phyloP scores from a whole-genome alignment of 2,329 filamentous ascomycete species.

The Gliomastix tumulicola region DNA sequence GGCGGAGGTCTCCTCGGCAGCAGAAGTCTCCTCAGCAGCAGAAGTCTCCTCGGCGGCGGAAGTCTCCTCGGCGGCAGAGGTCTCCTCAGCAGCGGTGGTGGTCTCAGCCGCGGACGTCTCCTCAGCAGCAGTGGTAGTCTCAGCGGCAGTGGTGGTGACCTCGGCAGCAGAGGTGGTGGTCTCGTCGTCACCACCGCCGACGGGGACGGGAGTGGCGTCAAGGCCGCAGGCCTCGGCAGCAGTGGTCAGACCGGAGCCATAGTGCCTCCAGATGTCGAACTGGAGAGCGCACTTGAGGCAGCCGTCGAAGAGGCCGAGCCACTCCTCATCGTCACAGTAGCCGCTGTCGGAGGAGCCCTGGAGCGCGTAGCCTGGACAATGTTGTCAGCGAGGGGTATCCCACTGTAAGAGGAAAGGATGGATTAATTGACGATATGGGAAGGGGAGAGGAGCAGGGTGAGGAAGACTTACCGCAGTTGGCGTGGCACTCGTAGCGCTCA shows the following conservation, averaged over 20 bases:
- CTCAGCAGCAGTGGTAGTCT: conserved; percentile 6
- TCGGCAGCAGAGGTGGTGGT: conserved; percentile 5
- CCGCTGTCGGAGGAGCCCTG: conserved; percentile 12
- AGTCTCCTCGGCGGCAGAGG: neutral
- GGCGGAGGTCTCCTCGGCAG: conserved; percentile 1
- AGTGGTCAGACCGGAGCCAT: conserved; percentile 25
- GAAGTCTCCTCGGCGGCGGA: neutral
- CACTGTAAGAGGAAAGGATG: too few species aligned
- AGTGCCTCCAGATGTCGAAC: conserved; percentile 35
- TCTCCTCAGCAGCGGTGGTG: conserved; percentile 3
- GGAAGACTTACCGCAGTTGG: conserved; percentile 36
- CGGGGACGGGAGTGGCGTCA: conserved; percentile 14
- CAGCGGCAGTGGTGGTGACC: conserved; percentile 7
- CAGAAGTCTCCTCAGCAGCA: conserved; percentile 3
- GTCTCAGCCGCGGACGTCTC: conserved; percentile 2
- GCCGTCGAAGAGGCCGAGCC: conserved; percentile 29
- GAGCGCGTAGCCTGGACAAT: conserved; percentile 23
- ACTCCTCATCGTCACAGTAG: conserved; percentile 25
- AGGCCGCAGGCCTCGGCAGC: conserved; percentile 28
- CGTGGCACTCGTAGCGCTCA: conserved; percentile 38
- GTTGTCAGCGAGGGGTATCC: too few species aligned
- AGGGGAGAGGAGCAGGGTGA: neutral
- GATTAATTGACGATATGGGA: too few species aligned
- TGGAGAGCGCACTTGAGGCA: conserved; percentile 36
- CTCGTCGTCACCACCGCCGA: conserved; percentile 5